Evolutionary conservation across 2,329 filamentous ascomycete species (phyloP).

Genomic region (Stachybotrys echinatus): DNA sequence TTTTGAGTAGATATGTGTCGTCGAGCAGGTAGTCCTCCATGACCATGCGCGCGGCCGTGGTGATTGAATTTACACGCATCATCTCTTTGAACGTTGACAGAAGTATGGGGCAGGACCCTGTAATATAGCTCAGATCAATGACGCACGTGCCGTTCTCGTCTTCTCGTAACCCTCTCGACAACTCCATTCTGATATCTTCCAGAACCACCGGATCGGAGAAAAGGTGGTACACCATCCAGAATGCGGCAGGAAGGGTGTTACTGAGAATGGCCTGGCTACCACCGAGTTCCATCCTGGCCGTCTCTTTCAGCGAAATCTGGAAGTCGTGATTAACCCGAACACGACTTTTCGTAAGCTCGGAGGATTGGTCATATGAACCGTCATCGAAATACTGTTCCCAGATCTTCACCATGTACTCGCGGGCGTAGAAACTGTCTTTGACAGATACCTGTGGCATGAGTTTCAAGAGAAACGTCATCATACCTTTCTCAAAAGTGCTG

Average conservation of each 20-base stretch:
- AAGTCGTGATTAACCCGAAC: background rate
- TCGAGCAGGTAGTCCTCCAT: background rate
- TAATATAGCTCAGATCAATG: conserved; percentile 1
- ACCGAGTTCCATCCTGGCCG: background rate
- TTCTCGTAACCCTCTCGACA: background rate
- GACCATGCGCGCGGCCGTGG: background rate
- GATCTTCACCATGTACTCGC: background rate
- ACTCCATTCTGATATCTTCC: background rate
- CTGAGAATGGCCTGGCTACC: background rate
- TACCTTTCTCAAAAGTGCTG: background rate
- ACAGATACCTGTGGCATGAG: too few relatives aligned
- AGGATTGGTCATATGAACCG: background rate
- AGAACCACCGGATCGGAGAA: background rate
- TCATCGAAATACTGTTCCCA: background rate
- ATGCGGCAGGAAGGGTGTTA: background rate
- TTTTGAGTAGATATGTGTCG: conserved; percentile 2
- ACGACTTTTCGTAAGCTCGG: background rate
- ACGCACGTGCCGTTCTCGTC: background rate
- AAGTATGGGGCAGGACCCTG: background rate
- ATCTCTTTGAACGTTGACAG: conserved; percentile 3
- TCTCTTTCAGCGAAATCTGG: background rate
- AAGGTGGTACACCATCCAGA: background rate
- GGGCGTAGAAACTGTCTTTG: background rate
- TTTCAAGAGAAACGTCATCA: too few relatives aligned
- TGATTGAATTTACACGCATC: background rate